Conservation (phyloP, 2,329 filamentous ascomycete species). For the Scedosporium apiospermum region DNA sequence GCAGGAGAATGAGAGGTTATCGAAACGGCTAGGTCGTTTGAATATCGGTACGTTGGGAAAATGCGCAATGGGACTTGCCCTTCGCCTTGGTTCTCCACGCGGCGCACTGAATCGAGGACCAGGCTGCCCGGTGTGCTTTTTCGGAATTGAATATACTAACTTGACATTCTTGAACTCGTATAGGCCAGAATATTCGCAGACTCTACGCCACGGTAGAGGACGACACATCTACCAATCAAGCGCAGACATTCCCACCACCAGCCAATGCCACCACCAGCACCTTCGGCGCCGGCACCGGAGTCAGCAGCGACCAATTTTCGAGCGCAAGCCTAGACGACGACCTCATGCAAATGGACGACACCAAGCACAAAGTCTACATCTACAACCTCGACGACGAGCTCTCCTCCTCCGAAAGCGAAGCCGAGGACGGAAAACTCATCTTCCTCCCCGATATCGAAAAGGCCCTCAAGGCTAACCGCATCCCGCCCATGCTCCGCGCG, state of each 20-base stretch:
- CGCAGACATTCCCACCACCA: slow-evolving; percentile 10
- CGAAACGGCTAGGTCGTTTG: slow-evolving; percentile 73
- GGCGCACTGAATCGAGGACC: slow-evolving; percentile 3
- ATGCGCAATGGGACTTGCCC: slow-evolving; percentile 7
- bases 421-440: slow-evolving; percentile 50
- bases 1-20: slow-evolving; percentile 62
- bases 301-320: slow-evolving; percentile 8
- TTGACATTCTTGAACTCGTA: too few relatives aligned
- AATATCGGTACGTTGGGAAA: slow-evolving; percentile 57
- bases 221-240: not conserved
- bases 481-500: slow-evolving; percentile 55
- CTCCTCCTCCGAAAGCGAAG: slow-evolving; percentile 46
- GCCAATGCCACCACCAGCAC: slow-evolving; percentile 9
- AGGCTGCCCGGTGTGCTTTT: too few relatives aligned
- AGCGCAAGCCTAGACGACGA: slow-evolving; percentile 33
- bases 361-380: slow-evolving; percentile 81
- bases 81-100: slow-evolving; percentile 10
- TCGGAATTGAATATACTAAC: too few relatives aligned
- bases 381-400: slow-evolving; percentile 85
- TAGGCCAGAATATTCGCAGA: slow-evolving; percentile 2
- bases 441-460: slow-evolving; percentile 83
- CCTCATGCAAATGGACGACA: slow-evolving; percentile 77
- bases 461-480: slow-evolving; percentile 63
- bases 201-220: slow-evolving; percentile 5
- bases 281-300: slow-evolving; percentile 1